Evolutionary conservation across 2,329 filamentous ascomycete species (phyloP), one percentile per base, ranked within the genome.

Genomic region (Arthroderma uncinatum): DNA sequence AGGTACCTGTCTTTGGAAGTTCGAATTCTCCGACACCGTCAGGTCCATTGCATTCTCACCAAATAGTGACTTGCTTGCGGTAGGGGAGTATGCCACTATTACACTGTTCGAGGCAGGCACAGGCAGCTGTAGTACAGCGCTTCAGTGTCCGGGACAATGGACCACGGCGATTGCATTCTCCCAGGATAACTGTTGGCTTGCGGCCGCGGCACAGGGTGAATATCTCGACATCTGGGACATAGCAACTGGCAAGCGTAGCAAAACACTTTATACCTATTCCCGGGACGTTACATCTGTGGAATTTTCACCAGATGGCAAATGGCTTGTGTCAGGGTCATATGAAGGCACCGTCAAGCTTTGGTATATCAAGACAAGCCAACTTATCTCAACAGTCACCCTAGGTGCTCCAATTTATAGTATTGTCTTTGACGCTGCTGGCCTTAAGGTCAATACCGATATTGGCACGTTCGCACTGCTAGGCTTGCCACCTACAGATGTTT

Each of bases 211-310:
- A 37, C 36, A 37, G n/a, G 14, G 36, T 9, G 10, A 14, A 37
- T 37, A 37, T 37, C 36, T 37, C 36, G 10, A 37, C 9, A 37
- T 58, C 21, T 58, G 57, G 57, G 23, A 50, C 23, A 21, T 40
- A 14, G 19, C 30, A 12, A 47, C 56, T 30, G 19, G 56, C 14
- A 19, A 23, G 52, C 23, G 10, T 5, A 8, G 9, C 19, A 53
- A 60, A 40, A 63, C 39, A n/a, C 58, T 64, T 23, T 40, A 60
- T 28, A 60, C 62, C 9, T 58, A 66, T 47, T 53, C 23, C 14
- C 57, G 9, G 19, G 16, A 39, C 12, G 39, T 66, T 44, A 57
- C 16, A 12, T 19, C 28, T 2, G 42, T 58, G 16, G n/a, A 36
- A n/a, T 56, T 58, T 19, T 58, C 53, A 33, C 34, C 25, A 9